Evolutionary conservation across 2,329 filamentous ascomycete species (phyloP).

Genomic region (Penicillium sp.): DNA sequence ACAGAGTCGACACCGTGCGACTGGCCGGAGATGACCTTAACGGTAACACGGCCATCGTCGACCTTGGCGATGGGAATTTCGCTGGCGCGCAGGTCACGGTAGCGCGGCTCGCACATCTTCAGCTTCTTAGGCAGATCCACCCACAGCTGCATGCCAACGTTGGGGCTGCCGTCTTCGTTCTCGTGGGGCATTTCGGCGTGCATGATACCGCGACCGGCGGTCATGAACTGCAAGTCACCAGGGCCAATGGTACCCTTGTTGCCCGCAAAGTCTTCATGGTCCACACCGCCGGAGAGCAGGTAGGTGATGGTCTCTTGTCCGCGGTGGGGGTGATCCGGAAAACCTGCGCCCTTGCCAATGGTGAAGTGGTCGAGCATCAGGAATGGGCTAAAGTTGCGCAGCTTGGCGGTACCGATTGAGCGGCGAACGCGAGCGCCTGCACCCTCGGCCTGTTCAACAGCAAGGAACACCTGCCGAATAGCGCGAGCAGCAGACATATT

Average conservation of each 20-base stretch:
- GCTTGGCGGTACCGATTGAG: constrained; percentile 74
- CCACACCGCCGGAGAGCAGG: constrained; percentile 74
- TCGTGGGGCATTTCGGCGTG: constrained; percentile 92
- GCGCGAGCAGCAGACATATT: constrained; percentile 66
- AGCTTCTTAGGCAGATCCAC: constrained; percentile 78
- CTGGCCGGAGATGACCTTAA: constrained; percentile 88
- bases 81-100: constrained; percentile 71
- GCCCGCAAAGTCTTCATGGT: constrained; percentile 89
- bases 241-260: constrained; percentile 75
- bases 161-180: constrained; percentile 68
- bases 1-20: constrained; percentile 79
- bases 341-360: constrained; percentile 73
- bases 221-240: constrained; percentile 98
- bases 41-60: constrained; percentile 66
- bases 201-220: constrained; percentile 82
- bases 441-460: constrained; percentile 80
- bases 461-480: constrained; percentile 78
- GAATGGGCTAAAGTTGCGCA: constrained; percentile 86
- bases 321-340: constrained; percentile 78
- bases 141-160: constrained; percentile 90
- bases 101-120: constrained; percentile 85
- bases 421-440: constrained; percentile 81
- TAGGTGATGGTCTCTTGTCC: constrained; percentile 91
- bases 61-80: constrained; percentile 74
- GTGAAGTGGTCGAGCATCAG: constrained; percentile 94